Base-by-base conservation (phyloP, 805 yeast genomes). In the Candida suzukii region DNA sequence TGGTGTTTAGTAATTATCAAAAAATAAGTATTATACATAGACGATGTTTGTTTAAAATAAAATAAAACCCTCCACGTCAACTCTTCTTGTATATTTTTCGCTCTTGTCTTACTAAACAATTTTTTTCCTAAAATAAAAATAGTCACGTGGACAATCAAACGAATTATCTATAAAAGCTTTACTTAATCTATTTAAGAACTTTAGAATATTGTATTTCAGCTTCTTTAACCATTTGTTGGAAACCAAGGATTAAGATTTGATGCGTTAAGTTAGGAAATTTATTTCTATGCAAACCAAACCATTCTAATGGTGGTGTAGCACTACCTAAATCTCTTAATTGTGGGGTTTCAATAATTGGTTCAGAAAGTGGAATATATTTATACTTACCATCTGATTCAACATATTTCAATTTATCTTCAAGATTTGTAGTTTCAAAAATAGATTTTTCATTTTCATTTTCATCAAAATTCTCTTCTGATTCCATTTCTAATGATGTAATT, bases 281-380 rank as follows among this genome's bases (percentile, higher is more conserved):
- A 52, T 83, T 76, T 49, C 98, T 72, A 58, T 93, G 93, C 25
- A 93, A 70, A 2, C 99, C 99, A 66, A 93, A 85, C 99, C 99
- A 93, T 58, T 93, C 99, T 43, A 93, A 64, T 2, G 99, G 99
- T 1, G 99, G 99, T 0, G 99, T 93, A 1, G 97, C 98, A 62
- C 83, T 90, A 21, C 99, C 98, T 52, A 93, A 70, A 54, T 93
- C 98, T 53, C 79, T 80, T 53, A 93, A 67, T 50, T 83, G 91
- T 2, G 98, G 98, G 17, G 93, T 85, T 46, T 85, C 95, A 29
- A 93, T 88, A 7, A 76, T 68, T 0, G 97, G 96, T 11, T 83
- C 84, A 29, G 73, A 78, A 11, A 85, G 54, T 0, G 98, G 76
- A 26, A 69, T 52, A 51, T 88, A 88, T 0, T 57, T 58, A 52